Percentiles rank a stretch among this genome's conserved stretches.
Evolutionary conservation across 371 early-diverging fungal species (phyloP).

Genomic region (Mortierella sp.): DNA sequence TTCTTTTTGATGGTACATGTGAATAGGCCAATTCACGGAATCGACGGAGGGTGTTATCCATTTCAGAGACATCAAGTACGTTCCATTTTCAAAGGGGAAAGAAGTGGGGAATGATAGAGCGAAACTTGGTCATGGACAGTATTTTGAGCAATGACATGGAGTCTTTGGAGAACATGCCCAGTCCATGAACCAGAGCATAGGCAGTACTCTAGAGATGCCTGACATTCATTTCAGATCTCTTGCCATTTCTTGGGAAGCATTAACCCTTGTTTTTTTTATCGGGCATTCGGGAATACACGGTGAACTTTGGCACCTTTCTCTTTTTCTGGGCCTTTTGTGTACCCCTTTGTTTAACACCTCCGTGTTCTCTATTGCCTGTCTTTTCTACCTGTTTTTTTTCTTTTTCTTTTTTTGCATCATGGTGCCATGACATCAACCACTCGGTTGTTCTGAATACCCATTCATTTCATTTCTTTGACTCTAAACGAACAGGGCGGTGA

Average conservation of each 20-base stretch:
- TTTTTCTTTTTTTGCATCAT: too few species aligned
- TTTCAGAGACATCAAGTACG: constrained; percentile 92
- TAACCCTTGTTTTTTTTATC: neutral
- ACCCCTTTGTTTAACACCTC: neutral
- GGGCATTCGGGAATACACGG: too few species aligned
- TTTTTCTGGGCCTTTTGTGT: constrained; percentile 7
- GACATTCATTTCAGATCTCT: neutral
- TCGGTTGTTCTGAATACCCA: constrained; percentile 1
- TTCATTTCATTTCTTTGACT: neutral
- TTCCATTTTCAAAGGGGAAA: neutral
- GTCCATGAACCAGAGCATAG: too few species aligned
- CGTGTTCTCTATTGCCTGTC: neutral
- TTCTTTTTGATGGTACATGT: neutral
- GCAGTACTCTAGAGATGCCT: too few species aligned
- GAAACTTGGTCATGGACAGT: too few species aligned
- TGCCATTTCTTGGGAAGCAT: neutral
- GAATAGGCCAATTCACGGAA: constrained; percentile 88
- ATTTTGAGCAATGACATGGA: too few species aligned
- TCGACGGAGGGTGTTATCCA: constrained; percentile 86
- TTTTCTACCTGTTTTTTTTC: too few species aligned
- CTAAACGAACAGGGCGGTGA: constrained; percentile 72
- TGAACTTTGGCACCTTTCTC: too few species aligned
- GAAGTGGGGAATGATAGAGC: too few species aligned
- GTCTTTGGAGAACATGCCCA: too few species aligned
- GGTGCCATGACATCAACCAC: neutral